Base-by-base conservation (phyloP, 2,329 filamentous ascomycete genomes). In the Dactylonectria macrodidyma region DNA sequence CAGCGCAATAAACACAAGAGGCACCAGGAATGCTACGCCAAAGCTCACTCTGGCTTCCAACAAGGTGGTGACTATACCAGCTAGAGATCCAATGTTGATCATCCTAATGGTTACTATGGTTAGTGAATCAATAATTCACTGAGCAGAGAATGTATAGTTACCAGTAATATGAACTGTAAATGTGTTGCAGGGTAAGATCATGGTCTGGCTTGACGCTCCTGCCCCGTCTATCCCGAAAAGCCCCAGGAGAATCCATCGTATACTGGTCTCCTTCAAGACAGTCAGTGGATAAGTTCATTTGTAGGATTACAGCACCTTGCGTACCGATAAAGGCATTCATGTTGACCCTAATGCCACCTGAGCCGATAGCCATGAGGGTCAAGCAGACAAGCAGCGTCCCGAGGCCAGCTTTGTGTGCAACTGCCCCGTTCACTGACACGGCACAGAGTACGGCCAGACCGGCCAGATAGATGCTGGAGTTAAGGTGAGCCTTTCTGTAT, bases 121-220 rank as follows among this genome's bases (percentile, higher is more conserved):
- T 22, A 47, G 44, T 47, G 44, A 47, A 47, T 47, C 44, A 47
- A 16, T 47, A 47, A 47, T 8, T 19, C 14, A 19, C 44, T 47
- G n/a, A 22, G 16, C n/a, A 47, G 44, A 47, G 16, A 47, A 47
- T 19, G n/a, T 7, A 47, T 47, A 22, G 5, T 22, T 47, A 47
- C 44, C 44, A 47, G 44, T 47, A 47, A n/a, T 47, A 47, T 47
- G 44, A 47, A n/a, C 44, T 47, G 44, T 47, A 47, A 47, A 47
- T 47, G 44, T 47, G n/a, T n/a, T 47, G 44, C 44, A 47, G 44
- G 44, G 44, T 47, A 47, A 47, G 44, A 47, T 47, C 44, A 22
- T 19, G 44, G 44, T 47, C 44, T 47, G n/a, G 44, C 44, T 47
- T 47, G 44, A 47, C 44, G 44, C 16, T 47, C 44, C 44, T 47